These are phyloP conservation scores for Coniophora puteana DNA, from an alignment of 1,284 basidiomycete species.

Conservation along the genomic window DNA sequence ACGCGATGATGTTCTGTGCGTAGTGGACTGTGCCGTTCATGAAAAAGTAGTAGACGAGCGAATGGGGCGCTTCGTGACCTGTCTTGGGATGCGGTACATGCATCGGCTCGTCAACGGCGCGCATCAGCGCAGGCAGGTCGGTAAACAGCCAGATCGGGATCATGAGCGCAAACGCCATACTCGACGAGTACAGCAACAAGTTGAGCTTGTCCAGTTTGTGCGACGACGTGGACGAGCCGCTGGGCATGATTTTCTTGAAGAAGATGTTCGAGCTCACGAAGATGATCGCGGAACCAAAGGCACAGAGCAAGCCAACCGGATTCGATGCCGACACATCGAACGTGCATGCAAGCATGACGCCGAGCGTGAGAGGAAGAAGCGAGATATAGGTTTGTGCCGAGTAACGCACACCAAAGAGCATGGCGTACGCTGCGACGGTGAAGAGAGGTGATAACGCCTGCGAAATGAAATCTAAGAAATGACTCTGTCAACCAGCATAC, in stretches of 20 bases:
- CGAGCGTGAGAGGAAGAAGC: slow-evolving; percentile 89
- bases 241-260: slow-evolving; percentile 97
- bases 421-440: slow-evolving; percentile 92
- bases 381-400: slow-evolving; percentile 90
- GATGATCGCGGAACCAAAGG: slow-evolving; percentile 91
- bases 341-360: slow-evolving; percentile 97
- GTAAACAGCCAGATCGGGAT: slow-evolving; percentile 90
- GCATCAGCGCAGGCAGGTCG: slow-evolving; percentile 70
- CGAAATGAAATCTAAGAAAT: slow-evolving; percentile 7
- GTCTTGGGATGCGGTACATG: slow-evolving; percentile 48
- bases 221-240: slow-evolving; percentile 44
- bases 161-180: slow-evolving; percentile 93
- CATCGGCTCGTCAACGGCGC: slow-evolving; percentile 34
- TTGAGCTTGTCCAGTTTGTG: slow-evolving; percentile 97
- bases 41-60: slow-evolving; percentile 74
- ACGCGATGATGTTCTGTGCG: slow-evolving; percentile 95
- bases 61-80: slow-evolving; percentile 46
- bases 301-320: slow-evolving; percentile 79
- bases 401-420: slow-evolving; percentile 92
- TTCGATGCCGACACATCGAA: slow-evolving; percentile 89
- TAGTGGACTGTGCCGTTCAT: slow-evolving; percentile 97
- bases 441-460: slow-evolving; percentile 96
- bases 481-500: neutral
- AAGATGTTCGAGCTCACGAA: slow-evolving; percentile 99
- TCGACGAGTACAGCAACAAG: slow-evolving; percentile 92